Conservation (phyloP, 768 basidiomycete species). For the Termitomyces titanicus region DNA sequence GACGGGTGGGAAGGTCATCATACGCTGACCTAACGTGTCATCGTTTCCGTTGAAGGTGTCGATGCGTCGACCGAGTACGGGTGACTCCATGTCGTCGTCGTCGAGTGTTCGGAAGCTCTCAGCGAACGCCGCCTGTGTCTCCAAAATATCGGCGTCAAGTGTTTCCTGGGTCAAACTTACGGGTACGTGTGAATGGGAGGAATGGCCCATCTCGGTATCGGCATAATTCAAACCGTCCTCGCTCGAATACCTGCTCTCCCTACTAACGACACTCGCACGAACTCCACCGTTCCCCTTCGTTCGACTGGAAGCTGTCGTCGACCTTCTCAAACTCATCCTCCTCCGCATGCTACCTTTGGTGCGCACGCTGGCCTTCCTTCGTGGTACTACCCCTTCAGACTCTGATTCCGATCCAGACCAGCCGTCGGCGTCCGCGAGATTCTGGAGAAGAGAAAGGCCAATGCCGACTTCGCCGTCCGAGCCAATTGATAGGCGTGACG, state of each 20-base stretch:
- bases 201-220: slow-evolving; percentile 16
- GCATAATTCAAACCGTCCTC: slow-evolving; percentile 17
- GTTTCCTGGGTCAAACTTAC: not conserved
- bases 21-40: not conserved
- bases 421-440: slow-evolving; percentile 33
- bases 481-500: not conserved
- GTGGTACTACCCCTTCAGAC: not conserved
- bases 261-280: slow-evolving; percentile 15
- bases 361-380: not conserved
- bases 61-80: not conserved
- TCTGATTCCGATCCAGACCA: slow-evolving; percentile 26
- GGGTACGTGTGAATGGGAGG: not conserved
- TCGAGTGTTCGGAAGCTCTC: not conserved
- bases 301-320: too few species aligned
- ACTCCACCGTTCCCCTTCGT: too few species aligned
- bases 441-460: slow-evolving; percentile 62
- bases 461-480: slow-evolving; percentile 55
- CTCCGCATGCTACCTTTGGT: not conserved
- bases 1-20: slow-evolving; percentile 16
- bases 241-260: slow-evolving; percentile 14
- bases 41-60: not conserved
- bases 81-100: not conserved
- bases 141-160: slow-evolving; percentile 9
- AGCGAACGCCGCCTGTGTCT: slow-evolving; percentile 4
- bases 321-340: not conserved